Evolutionary conservation across 371 early-diverging fungal genomes (phyloP), one percentile per base, ranked within the genome.

Genomic region (Rhizomucor miehei): DNA sequence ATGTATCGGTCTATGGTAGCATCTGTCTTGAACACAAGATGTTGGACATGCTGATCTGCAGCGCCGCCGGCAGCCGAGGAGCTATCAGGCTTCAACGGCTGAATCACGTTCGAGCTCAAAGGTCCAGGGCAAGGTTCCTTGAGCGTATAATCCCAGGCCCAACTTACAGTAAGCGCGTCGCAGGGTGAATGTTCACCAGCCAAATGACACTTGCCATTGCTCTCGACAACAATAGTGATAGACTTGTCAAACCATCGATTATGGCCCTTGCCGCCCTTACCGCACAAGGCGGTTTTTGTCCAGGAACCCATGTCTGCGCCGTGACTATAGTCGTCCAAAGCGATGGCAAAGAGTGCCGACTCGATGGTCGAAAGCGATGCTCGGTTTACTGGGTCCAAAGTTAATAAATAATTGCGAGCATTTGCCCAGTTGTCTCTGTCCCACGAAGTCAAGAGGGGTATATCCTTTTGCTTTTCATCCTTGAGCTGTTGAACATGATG

Each of bases 181-280:
- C 82, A 80, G 13, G 91, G 93, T 2, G 93, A 87, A 67, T 92
- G 93, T 71, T 81, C 94, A 21, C 91, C 94, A 49, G 89, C 75
- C 36, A 86, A 56, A 5, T 85, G 86, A 24, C 79, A 80, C n/a
- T 80, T 69, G 35, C 92, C 95, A 43, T 87, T 88, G 50, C 79
- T 74, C 51, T 88, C 83, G 25, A 90, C 73, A 21, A 86, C 65
- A 20, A 89, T 48, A 21, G 73, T 81, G 13, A 89, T 25, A 3
- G 84, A 69, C 72, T 91, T 92, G 72, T 95, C 95, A 52, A 86
- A 91, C 92, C 94, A 92, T 11, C 95, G 83, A 63, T 94, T 93
- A 60, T 81, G 85, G 9, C 87, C 95, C 21, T 74, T 52, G 16
- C 58, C 58, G 17, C 14, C 19, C 6, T 66, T 59, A 10, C 81